Evolutionary conservation across 1,139 yeast genomes (phyloP), one percentile per base, ranked within the genome.

Genomic region (Scheffersomyces insectosa): DNA sequence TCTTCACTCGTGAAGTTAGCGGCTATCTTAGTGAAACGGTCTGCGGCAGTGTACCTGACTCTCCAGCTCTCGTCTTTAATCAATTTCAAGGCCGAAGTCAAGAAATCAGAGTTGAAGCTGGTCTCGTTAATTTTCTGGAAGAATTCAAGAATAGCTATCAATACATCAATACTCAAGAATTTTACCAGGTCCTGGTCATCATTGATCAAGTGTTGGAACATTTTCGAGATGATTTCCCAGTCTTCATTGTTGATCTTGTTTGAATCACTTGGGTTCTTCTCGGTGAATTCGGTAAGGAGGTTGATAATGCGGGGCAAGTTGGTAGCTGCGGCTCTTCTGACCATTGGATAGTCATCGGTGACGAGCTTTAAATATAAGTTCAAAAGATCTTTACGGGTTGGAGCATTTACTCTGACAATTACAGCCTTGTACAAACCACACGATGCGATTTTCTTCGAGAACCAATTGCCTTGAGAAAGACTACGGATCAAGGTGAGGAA

Each of bases 161-260:
- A 77, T 23, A 89, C 89, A 60, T 91, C 96, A 50, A 93, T 88
- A 40, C 96, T 80, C 52, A 95, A 75, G 56, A 93, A 86, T 57
- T 95, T 88, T 33, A 95, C 99, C 3, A 96, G 87, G 67, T 95
- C 99, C 69, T 95, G 99, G 50, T 83, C 89, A 65, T 95, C 99
- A 46, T 79, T 79, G 41, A 87, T 83, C 54, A 91, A 78, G 42
- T 80, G 76, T 64, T 85, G 85, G 63, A 90, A 90, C 95, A 91
- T 88, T 48, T 82, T 80, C 20, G 86, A 82, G 50, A 91, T 79
- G 47, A 82, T 70, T 54, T 83, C 88, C 88, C 90, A 85, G 59
- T 85, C 88, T 44, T 75, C 73, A 46, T 62, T 70, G 43, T 62
- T 65, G 43, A 72, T 59, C 46, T 64, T 60, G 43, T 63, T 50